Conservation (phyloP, 805 yeast species). For the Sugiyamaella smithiae region DNA sequence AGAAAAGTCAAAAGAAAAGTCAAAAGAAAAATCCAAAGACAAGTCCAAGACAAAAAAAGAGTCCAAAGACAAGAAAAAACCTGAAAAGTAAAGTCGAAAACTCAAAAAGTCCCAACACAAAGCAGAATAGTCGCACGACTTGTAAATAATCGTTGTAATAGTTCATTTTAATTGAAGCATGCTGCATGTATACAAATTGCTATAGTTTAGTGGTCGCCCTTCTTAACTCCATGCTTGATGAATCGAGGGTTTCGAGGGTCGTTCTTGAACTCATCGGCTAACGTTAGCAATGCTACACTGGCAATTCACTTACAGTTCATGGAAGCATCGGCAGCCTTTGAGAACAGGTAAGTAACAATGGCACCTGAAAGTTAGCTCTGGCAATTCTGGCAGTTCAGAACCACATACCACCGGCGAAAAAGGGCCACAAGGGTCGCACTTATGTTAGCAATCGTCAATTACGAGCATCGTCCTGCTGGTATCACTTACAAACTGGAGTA, state of each 20-base stretch:
- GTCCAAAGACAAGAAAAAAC: neutral
- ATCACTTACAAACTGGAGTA: conserved; percentile 42
- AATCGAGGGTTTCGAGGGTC: conserved; percentile 97
- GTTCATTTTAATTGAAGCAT: neutral
- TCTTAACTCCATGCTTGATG: conserved; percentile 50
- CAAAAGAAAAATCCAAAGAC: conserved; percentile 9
- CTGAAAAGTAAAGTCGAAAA: neutral
- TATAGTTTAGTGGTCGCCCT: conserved; percentile 23
- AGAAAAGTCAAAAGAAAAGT: conserved; percentile 21
- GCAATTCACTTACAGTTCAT: conserved; percentile 41
- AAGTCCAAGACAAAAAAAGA: neutral
- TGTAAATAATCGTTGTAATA: too few relatives aligned
- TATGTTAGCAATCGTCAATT: conserved; percentile 13
- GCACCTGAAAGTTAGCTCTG: too few relatives aligned
- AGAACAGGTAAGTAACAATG: conserved; percentile 65
- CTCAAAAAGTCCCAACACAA: neutral
- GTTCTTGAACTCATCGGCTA: conserved; percentile 69
- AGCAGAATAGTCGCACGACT: too few relatives aligned
- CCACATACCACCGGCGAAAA: conserved; percentile 65
- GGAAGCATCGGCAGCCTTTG: conserved; percentile 66
- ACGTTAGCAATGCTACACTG: neutral
- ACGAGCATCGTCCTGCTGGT: neutral
- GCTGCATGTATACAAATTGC: conserved; percentile 1
- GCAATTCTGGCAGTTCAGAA: neutral
- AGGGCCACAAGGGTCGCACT: conserved; percentile 82